These are phyloP conservation scores for Trifolium dubium DNA, from an alignment of 306 rosid species.

Conservation along the genomic window DNA sequence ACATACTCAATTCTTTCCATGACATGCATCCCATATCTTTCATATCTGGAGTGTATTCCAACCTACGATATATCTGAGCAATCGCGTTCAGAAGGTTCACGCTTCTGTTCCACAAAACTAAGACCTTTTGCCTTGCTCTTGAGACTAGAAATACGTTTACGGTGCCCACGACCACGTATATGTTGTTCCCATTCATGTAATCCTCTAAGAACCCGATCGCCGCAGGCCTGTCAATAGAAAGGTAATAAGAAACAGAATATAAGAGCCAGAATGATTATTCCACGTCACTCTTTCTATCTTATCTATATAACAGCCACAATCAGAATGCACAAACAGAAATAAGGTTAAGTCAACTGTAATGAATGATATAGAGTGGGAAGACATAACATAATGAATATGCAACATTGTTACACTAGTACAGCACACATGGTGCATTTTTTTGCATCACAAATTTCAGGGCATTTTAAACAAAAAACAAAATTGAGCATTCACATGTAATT, in stretches of 20 bases:
- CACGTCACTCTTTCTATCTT: background rate
- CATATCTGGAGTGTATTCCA: slow-evolving; percentile 1
- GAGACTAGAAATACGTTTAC: slow-evolving; percentile 71
- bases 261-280: background rate
- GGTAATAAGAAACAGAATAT: slow-evolving; percentile 15
- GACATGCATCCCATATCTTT: background rate
- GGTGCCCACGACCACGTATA: slow-evolving; percentile 73
- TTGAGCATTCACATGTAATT: background rate
- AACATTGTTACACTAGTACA: slow-evolving; percentile 7
- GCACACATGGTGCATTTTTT: background rate
- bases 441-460: background rate
- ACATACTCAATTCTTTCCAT: background rate
- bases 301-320: background rate
- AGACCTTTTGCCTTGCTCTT: slow-evolving; percentile 54
- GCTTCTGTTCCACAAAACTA: slow-evolving; percentile 38
- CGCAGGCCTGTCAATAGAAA: slow-evolving; percentile 71
- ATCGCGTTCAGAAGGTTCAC: slow-evolving; percentile 25
- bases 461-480: background rate
- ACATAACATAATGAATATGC: background rate
- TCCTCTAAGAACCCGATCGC: slow-evolving; percentile 81
- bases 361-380: background rate
- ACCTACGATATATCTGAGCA: slow-evolving; percentile 12
- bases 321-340: background rate
- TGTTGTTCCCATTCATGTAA: slow-evolving; percentile 94
- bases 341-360: background rate